Conservation (phyloP, 2,329 filamentous ascomycete genomes). For the Graphium sp. region DNA sequence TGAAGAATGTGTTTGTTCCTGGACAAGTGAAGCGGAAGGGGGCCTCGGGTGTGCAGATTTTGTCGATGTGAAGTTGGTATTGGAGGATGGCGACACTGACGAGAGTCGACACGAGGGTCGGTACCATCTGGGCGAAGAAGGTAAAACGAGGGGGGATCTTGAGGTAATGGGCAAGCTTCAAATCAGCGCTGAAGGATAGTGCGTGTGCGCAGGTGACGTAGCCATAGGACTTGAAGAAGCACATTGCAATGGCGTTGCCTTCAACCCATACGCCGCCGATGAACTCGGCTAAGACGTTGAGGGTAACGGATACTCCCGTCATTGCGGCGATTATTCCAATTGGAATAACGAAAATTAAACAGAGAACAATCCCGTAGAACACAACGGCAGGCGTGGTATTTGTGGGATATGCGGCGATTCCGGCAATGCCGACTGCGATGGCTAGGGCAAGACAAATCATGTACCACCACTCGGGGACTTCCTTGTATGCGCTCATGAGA, state of each 20-base stretch:
- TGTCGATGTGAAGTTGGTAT: constrained; percentile 15
- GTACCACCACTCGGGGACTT: constrained; percentile 32
- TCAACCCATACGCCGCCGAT: constrained; percentile 23
- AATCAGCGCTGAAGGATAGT: constrained; percentile 16
- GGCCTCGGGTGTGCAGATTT: constrained; percentile 11
- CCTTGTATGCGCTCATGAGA: constrained; percentile 26
- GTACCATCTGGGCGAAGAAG: constrained; percentile 17
- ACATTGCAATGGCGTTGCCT: constrained; percentile 27
- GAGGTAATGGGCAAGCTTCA: constrained; percentile 24
- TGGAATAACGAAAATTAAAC: constrained; percentile 23
- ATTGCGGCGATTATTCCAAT: constrained; percentile 25
- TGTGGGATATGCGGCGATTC: constrained; percentile 20
- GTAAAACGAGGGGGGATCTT: constrained; percentile 21
- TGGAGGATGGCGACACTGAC: constrained; percentile 17
- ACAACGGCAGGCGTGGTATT: constrained; percentile 23
- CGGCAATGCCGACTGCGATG: constrained; percentile 16
- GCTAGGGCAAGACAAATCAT: constrained; percentile 13
- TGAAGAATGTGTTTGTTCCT: constrained; percentile 16
- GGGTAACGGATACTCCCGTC: constrained; percentile 20
- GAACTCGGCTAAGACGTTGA: constrained; percentile 29
- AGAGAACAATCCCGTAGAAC: constrained; percentile 22
- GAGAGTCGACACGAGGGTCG: constrained; percentile 16
- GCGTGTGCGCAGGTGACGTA: constrained; percentile 17
- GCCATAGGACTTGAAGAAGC: constrained; percentile 26
- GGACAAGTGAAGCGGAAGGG: constrained; percentile 13